Conservation (phyloP, 441 rosid genomes). For the Bocquillonia castaneifolia region DNA sequence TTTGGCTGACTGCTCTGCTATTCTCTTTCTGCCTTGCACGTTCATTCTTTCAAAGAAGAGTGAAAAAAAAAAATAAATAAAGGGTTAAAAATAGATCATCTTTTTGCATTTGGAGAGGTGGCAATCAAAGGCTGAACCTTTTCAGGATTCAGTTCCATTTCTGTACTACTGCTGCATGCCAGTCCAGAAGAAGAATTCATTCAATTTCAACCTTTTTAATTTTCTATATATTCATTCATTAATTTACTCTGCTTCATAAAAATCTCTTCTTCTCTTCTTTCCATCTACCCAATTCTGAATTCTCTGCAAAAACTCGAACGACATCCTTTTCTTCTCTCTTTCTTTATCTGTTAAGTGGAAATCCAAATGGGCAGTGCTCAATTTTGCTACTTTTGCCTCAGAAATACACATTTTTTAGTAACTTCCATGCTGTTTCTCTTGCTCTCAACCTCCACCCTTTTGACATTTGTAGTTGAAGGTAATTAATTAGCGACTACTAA, state of each 20-base stretch:
- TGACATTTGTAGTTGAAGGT: slow-evolving; percentile 40
- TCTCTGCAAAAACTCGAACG: slow-evolving; percentile 3
- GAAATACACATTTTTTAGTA: slow-evolving; percentile 28
- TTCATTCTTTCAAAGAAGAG: slow-evolving; percentile 23
- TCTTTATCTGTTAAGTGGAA: slow-evolving; percentile 17
- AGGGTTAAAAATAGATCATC: slow-evolving; percentile 5
- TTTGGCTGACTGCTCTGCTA: slow-evolving; percentile 18
- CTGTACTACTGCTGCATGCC: slow-evolving; percentile 20
- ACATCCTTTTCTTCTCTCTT: slow-evolving; percentile 9
- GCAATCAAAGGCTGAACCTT: slow-evolving; percentile 29
- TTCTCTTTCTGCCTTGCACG: slow-evolving; percentile 29
- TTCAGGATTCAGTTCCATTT: slow-evolving; percentile 27
- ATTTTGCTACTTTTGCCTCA: slow-evolving; percentile 24
- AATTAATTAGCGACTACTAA: too few relatives aligned
- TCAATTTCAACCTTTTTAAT: slow-evolving; percentile 20
- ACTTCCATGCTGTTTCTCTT: slow-evolving; percentile 37
- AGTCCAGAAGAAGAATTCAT: slow-evolving; percentile 11
- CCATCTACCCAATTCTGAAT: background rate
- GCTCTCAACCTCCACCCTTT: slow-evolving; percentile 30
- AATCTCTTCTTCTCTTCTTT: background rate
- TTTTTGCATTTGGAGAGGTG: slow-evolving; percentile 24
- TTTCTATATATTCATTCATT: slow-evolving; percentile 5
- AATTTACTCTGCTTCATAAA: slow-evolving; percentile 3
- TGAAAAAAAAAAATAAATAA: background rate
- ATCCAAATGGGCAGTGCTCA: slow-evolving; percentile 44